Conservation (phyloP, 225 moss, liverwort and hornwort genomes). For the Climacium dendroides region DNA sequence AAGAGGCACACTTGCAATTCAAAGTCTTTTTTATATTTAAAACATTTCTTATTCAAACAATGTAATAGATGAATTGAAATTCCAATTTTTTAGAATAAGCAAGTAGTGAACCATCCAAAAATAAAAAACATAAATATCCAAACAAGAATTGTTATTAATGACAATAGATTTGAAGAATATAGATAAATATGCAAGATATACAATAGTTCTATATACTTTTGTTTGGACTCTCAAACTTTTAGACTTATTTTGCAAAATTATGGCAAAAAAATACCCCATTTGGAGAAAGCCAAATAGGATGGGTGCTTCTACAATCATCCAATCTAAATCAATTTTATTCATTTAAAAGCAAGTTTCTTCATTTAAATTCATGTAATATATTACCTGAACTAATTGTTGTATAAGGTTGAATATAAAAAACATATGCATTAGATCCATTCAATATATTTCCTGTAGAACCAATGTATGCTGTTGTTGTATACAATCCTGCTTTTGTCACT, state of each 20-base stretch:
- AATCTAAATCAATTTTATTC: neutral
- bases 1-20: neutral
- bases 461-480: neutral
- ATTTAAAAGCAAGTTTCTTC: neutral
- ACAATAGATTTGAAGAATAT: neutral
- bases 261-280: neutral
- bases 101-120: neutral
- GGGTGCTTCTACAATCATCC: neutral
- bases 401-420: neutral
- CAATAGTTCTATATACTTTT: neutral
- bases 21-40: neutral
- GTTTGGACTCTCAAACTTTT: neutral
- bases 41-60: neutral
- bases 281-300: neutral
- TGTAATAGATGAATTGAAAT: neutral
- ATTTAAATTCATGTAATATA: neutral
- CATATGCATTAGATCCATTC: neutral
- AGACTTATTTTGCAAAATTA: neutral
- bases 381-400: neutral
- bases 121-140: neutral
- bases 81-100: neutral
- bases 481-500: slow-evolving; percentile 1
- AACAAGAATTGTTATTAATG: neutral
- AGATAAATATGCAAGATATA: neutral
- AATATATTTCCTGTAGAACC: slow-evolving; percentile 3